Evolutionary conservation across 768 basidiomycete species (phyloP).

Genomic region (Udeniomyces megalosporus): DNA sequence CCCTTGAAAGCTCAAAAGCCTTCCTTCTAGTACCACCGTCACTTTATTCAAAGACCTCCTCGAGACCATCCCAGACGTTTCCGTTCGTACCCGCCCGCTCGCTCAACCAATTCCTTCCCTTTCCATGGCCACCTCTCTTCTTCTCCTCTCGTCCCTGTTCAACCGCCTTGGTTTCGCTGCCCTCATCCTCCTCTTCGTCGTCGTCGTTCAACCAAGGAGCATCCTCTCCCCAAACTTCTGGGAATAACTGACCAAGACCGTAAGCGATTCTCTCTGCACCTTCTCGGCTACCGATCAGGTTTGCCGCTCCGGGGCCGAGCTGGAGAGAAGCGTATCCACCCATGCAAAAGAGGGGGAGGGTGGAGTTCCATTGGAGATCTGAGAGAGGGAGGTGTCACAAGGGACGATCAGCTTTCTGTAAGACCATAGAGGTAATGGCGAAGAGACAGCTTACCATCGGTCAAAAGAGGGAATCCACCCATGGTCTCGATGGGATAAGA

Average conservation of each 20-base stretch:
- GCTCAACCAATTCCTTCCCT: background rate
- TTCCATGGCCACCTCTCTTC: too few relatives aligned
- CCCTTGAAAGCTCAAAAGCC: too few relatives aligned
- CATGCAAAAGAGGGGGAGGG: background rate
- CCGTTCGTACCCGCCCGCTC: background rate
- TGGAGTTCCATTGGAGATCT: background rate
- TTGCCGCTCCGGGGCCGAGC: background rate
- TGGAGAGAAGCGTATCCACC: constrained; percentile 3
- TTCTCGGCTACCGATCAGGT: constrained; percentile 2
- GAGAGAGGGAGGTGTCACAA: too few relatives aligned
- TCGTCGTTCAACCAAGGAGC: background rate
- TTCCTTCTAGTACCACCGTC: too few relatives aligned
- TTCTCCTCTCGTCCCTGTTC: too few relatives aligned
- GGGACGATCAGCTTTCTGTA: too few relatives aligned
- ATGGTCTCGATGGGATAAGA: constrained; percentile 16
- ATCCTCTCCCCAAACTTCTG: constrained; percentile 1
- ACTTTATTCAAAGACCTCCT: background rate
- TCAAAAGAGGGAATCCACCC: constrained; percentile 1
- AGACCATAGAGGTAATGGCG: background rate
- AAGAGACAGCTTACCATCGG: background rate
- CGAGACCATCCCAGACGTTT: background rate
- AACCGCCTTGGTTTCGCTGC: too few relatives aligned
- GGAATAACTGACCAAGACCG: background rate
- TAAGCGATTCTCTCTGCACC: background rate
- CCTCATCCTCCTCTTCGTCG: background rate